phyloP scores from a whole-genome alignment of 306 rosid genomes.

The Cucurbita ficifolia region DNA sequence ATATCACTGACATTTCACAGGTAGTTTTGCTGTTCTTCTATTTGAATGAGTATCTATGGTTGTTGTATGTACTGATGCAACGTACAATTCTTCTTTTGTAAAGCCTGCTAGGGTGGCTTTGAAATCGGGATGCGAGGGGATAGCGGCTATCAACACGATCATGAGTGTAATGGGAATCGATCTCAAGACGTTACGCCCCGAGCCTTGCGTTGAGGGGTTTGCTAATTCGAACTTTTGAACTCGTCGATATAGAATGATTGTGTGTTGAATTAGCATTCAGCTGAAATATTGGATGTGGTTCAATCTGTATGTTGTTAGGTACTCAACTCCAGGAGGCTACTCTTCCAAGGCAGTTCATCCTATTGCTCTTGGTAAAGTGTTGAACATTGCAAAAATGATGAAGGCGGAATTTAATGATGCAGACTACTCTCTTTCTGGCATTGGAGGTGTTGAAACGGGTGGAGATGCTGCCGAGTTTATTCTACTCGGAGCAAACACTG shows the following conservation, averaged over 20 bases:
- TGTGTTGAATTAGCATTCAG: neutral
- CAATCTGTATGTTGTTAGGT: constrained; percentile 36
- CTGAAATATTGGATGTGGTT: constrained; percentile 4
- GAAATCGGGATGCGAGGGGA: constrained; percentile 70
- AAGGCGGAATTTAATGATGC: constrained; percentile 52
- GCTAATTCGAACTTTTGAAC: constrained; percentile 20
- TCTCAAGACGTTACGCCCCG: constrained; percentile 70
- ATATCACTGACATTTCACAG: constrained; percentile 81
- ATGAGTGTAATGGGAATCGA: constrained; percentile 99
- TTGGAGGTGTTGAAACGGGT: constrained; percentile 93
- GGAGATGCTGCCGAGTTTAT: constrained; percentile 90
- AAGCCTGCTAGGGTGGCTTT: constrained; percentile 87
- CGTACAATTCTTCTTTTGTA: neutral
- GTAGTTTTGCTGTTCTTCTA: constrained; percentile 15
- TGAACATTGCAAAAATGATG: constrained; percentile 88
- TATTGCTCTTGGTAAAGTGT: constrained; percentile 89
- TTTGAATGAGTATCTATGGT: neutral
- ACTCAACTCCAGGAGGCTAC: constrained; percentile 98
- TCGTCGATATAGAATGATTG: constrained; percentile 4
- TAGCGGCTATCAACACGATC: constrained; percentile 86
- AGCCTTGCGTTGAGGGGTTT: constrained; percentile 97
- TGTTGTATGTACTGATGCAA: neutral
- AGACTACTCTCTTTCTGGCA: constrained; percentile 62
- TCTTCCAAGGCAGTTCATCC: constrained; percentile 96
- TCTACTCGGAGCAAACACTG: constrained; percentile 88